Evolutionary conservation across 352 stramenopile genomes (phyloP).

Genomic region (Plasmopara muralis): DNA sequence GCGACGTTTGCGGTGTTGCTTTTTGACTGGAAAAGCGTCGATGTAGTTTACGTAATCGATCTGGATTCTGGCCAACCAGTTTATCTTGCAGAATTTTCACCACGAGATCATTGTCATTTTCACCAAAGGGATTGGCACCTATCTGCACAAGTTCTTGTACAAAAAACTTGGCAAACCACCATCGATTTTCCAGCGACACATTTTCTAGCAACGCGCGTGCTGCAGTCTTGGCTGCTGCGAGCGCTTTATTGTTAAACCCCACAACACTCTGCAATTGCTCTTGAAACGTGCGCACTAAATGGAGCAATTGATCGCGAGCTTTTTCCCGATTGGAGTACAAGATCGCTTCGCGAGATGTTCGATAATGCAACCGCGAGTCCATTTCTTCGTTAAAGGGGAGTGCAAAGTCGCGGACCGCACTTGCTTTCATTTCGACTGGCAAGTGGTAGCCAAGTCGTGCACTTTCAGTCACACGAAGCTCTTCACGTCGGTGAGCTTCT

Average conservation of each 20-base stretch:
- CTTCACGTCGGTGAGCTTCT: constrained; percentile 28
- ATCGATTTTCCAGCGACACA: constrained; percentile 47
- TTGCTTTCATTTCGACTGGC: constrained; percentile 51
- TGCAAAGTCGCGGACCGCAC: constrained; percentile 40
- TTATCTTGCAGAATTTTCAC: constrained; percentile 66
- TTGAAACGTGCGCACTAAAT: constrained; percentile 51
- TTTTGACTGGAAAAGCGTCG: constrained; percentile 61
- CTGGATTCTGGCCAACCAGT: constrained; percentile 53
- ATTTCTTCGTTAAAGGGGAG: constrained; percentile 62
- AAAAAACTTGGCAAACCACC: constrained; percentile 77
- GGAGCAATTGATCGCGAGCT: constrained; percentile 51
- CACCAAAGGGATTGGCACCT: constrained; percentile 56
- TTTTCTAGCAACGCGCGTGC: constrained; percentile 31
- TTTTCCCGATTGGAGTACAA: constrained; percentile 69
- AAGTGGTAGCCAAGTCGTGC: constrained; percentile 42
- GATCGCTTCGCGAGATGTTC: constrained; percentile 35
- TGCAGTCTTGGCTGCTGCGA: constrained; percentile 20
- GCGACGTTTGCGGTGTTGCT: constrained; percentile 5
- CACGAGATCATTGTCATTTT: constrained; percentile 69
- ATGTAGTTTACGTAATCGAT: constrained; percentile 62
- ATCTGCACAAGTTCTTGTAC: constrained; percentile 63
- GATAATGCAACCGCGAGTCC: constrained; percentile 64
- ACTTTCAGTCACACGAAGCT: constrained; percentile 46
- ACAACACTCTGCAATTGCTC: constrained; percentile 47
- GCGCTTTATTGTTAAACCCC: constrained; percentile 29